Conservation (phyloP, 1,139 yeast genomes). For the Yamadazyma sp. region DNA sequence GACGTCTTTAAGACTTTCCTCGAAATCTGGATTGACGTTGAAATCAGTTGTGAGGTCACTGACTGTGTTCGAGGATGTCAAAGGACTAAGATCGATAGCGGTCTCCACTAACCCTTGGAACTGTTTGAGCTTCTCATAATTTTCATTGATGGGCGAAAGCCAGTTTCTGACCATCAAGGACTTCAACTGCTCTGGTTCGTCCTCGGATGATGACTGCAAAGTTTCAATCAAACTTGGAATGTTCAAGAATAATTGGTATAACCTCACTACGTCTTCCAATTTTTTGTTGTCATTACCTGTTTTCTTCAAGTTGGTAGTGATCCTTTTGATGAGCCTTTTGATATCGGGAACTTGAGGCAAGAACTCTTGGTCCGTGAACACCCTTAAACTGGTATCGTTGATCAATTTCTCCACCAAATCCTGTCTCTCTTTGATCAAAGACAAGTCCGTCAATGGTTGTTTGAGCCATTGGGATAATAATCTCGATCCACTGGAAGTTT, state of each 20-base stretch:
- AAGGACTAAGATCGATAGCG: slow-evolving; percentile 82
- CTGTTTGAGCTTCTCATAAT: slow-evolving; percentile 55
- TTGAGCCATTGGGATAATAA: slow-evolving; percentile 91
- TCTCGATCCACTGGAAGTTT: slow-evolving; percentile 82
- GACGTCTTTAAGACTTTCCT: slow-evolving; percentile 66
- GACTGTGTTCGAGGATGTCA: slow-evolving; percentile 51
- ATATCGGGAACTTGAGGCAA: slow-evolving; percentile 80
- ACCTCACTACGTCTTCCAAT: slow-evolving; percentile 86
- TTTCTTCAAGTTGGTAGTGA: slow-evolving; percentile 42
- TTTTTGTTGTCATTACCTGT: slow-evolving; percentile 43
- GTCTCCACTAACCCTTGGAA: slow-evolving; percentile 87
- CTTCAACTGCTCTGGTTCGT: slow-evolving; percentile 23
- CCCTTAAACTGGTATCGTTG: slow-evolving; percentile 68
- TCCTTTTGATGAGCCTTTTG: slow-evolving; percentile 67
- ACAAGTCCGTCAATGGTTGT: slow-evolving; percentile 77
- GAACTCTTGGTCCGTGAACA: slow-evolving; percentile 64
- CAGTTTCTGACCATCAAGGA: slow-evolving; percentile 51
- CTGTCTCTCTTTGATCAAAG: slow-evolving; percentile 67
- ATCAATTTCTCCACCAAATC: slow-evolving; percentile 67
- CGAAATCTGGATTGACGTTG: slow-evolving; percentile 86
- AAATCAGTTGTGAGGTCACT: slow-evolving; percentile 55
- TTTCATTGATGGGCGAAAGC: slow-evolving; percentile 54
- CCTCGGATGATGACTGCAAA: slow-evolving; percentile 43
- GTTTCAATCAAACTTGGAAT: slow-evolving; percentile 67
- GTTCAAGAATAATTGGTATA: slow-evolving; percentile 74